phyloP scores from a whole-genome alignment of 352 stramenopile genomes.

The Phytopythium chamaehyphon region DNA sequence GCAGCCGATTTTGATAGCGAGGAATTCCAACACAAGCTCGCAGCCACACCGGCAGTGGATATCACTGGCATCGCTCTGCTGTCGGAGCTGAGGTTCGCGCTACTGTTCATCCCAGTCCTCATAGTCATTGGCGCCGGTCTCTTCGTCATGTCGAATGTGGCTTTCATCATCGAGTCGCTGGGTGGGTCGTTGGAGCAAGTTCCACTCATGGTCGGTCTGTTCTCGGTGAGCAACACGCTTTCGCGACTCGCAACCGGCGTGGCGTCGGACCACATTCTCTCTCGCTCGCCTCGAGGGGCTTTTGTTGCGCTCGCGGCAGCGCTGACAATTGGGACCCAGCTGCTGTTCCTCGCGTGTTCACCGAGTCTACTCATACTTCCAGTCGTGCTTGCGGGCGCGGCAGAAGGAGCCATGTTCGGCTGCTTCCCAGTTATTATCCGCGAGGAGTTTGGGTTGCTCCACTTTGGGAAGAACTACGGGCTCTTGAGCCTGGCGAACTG shows the following conservation, averaged over 20 bases:
- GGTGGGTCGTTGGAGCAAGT: constrained; percentile 54
- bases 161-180: constrained; percentile 81
- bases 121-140: constrained; percentile 66
- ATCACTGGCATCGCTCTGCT: constrained; percentile 58
- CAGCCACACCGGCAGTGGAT: constrained; percentile 18
- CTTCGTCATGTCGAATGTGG: constrained; percentile 83
- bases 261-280: constrained; percentile 50
- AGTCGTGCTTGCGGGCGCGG: constrained; percentile 55
- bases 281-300: constrained; percentile 41
- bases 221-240: constrained; percentile 74
- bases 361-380: constrained; percentile 38
- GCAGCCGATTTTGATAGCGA: constrained; percentile 16
- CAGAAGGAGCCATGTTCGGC: constrained; percentile 78
- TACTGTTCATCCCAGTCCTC: constrained; percentile 74
- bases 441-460: constrained; percentile 66
- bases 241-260: constrained; percentile 53
- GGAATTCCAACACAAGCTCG: constrained; percentile 6
- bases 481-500: constrained; percentile 78
- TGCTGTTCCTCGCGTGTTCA: constrained; percentile 52
- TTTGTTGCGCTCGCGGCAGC: constrained; percentile 48
- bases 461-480: constrained; percentile 87
- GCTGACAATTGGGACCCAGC: constrained; percentile 44
- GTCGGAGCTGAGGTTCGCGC: constrained; percentile 59
- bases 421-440: constrained; percentile 79
- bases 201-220: constrained; percentile 69